Percentiles rank a stretch among this genome's conserved stretches.
These are phyloP conservation scores for Artemisia annua DNA, from an alignment of 129 eudicot species.

Conservation along the genomic window DNA sequence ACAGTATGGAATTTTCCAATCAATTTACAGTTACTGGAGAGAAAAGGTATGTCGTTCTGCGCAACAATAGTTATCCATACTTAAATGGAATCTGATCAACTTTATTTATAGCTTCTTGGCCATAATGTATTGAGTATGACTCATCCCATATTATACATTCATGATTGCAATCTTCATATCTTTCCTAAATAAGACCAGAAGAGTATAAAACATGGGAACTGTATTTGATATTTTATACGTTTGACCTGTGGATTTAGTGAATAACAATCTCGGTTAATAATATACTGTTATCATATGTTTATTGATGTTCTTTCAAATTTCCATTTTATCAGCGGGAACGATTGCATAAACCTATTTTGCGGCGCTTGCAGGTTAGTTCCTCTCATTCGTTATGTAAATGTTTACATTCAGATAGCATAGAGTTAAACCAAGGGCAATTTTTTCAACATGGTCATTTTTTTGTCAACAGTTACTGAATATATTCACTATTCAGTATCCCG, in stretches of 20 bases:
- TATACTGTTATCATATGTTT: too few relatives aligned
- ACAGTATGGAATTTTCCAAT: constrained; percentile 76
- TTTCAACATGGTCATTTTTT: too few relatives aligned
- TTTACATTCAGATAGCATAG: not conserved
- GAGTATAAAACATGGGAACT: too few relatives aligned
- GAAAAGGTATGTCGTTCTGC: constrained; percentile 59
- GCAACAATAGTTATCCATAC: not conserved
- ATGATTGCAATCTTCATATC: too few relatives aligned
- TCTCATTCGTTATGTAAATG: not conserved
- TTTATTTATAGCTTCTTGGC: not conserved
- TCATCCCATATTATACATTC: too few relatives aligned
- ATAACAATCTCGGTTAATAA: too few relatives aligned
- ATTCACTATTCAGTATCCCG: not conserved
- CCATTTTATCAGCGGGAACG: constrained; percentile 58
- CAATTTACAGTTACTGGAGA: constrained; percentile 84
- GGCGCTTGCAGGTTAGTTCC: constrained; percentile 84
- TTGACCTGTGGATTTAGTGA: too few relatives aligned
- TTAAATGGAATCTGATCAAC: not conserved
- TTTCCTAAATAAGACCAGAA: too few relatives aligned
- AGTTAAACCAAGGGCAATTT: not conserved
- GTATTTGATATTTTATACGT: too few relatives aligned
- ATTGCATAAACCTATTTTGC: constrained; percentile 83
- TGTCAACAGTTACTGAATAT: not conserved
- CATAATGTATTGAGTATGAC: too few relatives aligned
- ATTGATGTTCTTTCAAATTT: too few relatives aligned